Percentiles rank a stretch among this genome's conserved stretches.
phyloP scores from a whole-genome alignment of 2,329 filamentous ascomycete species.

The Diaporthe citrichinensis region DNA sequence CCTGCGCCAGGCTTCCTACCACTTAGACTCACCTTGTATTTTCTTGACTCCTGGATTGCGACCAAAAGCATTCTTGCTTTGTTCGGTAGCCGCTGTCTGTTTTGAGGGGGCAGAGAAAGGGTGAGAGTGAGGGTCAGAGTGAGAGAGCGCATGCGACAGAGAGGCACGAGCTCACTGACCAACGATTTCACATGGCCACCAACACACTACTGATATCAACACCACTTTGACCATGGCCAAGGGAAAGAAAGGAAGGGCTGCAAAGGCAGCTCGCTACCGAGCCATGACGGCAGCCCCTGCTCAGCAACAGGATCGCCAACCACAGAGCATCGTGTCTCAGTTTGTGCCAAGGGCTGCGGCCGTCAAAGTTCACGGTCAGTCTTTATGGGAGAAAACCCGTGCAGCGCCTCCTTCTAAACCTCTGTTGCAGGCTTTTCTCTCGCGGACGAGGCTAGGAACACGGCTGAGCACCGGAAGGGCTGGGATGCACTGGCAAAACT shows the following conservation, averaged over 20 bases:
- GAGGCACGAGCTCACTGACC: not conserved
- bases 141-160: not conserved
- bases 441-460: conserved; percentile 66
- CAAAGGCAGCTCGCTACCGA: conserved; percentile 43
- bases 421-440: conserved; percentile 55
- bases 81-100: not conserved
- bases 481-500: conserved; percentile 59
- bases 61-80: not conserved
- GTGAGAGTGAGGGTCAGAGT: not conserved
- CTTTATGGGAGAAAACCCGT: not conserved
- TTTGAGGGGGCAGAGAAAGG: not conserved
- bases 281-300: conserved; percentile 13
- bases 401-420: conserved; percentile 53
- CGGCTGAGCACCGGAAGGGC: conserved; percentile 59
- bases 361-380: conserved; percentile 38
- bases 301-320: conserved; percentile 14
- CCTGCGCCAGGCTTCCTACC: not conserved
- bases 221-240: conserved; percentile 42
- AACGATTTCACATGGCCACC: conserved; percentile 8
- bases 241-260: conserved; percentile 45
- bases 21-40: no score
- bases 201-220: not conserved
- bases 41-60: not conserved
- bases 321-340: conserved; percentile 36
- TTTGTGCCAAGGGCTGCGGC: conserved; percentile 30